Evolutionary conservation across 2,329 filamentous ascomycete species (phyloP).

Genomic region (Ilyonectria robusta): DNA sequence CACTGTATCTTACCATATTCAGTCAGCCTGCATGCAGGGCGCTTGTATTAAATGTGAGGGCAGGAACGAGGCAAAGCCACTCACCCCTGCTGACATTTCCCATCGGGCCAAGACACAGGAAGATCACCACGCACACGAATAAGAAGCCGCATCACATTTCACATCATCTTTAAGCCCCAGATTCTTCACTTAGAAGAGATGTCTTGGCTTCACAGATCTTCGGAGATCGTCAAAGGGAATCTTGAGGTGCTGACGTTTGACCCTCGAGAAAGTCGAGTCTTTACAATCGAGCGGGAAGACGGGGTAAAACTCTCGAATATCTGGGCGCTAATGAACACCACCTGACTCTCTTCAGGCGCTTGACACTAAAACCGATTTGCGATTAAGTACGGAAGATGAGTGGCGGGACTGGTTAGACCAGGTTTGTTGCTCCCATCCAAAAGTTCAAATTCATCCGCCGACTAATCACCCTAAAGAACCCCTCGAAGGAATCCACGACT

Average conservation of each 20-base stretch:
- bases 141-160: not conserved
- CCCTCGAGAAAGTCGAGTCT: not conserved
- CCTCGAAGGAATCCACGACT: not conserved
- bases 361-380: not conserved
- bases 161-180: not conserved
- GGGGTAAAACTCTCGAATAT: not conserved
- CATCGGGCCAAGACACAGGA: not conserved
- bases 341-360: not conserved
- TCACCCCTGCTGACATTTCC: not conserved
- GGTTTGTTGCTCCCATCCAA: not conserved
- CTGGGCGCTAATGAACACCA: not conserved
- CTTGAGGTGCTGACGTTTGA: not conserved
- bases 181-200: not conserved
- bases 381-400: not conserved
- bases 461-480: not conserved
- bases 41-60: too few species aligned
- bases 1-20: too few species aligned
- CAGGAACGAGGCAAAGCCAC: too few species aligned
- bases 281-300: not conserved
- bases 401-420: slow-evolving; percentile 7
- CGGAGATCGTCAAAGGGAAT: not conserved
- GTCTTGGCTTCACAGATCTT: slow-evolving; percentile 16
- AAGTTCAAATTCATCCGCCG: not conserved
- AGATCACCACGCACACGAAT: not conserved
- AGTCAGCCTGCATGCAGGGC: too few species aligned